These are phyloP conservation scores for Microstroma glucosiphilum DNA, from an alignment of 1,284 basidiomycete species.

Conservation along the genomic window DNA sequence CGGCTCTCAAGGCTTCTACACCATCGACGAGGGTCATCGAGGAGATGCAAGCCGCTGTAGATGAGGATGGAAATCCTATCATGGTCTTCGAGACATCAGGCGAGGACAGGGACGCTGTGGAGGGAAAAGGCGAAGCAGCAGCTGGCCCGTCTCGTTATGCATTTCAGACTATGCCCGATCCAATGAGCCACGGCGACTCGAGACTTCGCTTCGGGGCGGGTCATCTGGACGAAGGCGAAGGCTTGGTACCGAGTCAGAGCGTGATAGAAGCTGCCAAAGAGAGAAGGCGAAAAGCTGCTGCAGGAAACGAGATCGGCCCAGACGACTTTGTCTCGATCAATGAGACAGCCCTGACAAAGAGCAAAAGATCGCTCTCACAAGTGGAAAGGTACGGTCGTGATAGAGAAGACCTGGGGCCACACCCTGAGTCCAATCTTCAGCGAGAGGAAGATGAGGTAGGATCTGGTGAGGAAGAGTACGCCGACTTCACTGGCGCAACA, in stretches of 20 bases:
- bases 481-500: slow-evolving; percentile 39
- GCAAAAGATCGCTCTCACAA: not conserved
- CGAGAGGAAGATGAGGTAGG: slow-evolving; percentile 44
- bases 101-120: not conserved
- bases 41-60: not conserved
- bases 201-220: slow-evolving; percentile 12
- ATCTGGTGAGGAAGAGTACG: slow-evolving; percentile 41
- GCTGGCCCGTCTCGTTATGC: not conserved
- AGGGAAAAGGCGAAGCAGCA: not conserved
- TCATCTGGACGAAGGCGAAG: slow-evolving; percentile 8
- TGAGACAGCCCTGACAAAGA: not conserved
- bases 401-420: slow-evolving; percentile 21
- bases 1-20: slow-evolving; percentile 16
- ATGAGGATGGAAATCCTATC: slow-evolving; percentile 7
- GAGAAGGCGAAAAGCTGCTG: slow-evolving; percentile 21
- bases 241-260: slow-evolving; percentile 28
- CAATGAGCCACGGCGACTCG: slow-evolving; percentile 10
- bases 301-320: not conserved
- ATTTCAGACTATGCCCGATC: slow-evolving; percentile 6
- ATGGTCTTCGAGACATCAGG: not conserved
- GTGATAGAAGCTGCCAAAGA: slow-evolving; percentile 34
- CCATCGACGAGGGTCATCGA: slow-evolving; percentile 1
- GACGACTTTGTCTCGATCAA: slow-evolving; percentile 33
- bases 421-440: slow-evolving; percentile 35
- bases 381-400: not conserved